Percentiles rank a stretch among this genome's conserved stretches.
These are phyloP conservation scores for Pulveroboletus ravenelii DNA, from an alignment of 768 basidiomycete genomes.

Conservation along the genomic window DNA sequence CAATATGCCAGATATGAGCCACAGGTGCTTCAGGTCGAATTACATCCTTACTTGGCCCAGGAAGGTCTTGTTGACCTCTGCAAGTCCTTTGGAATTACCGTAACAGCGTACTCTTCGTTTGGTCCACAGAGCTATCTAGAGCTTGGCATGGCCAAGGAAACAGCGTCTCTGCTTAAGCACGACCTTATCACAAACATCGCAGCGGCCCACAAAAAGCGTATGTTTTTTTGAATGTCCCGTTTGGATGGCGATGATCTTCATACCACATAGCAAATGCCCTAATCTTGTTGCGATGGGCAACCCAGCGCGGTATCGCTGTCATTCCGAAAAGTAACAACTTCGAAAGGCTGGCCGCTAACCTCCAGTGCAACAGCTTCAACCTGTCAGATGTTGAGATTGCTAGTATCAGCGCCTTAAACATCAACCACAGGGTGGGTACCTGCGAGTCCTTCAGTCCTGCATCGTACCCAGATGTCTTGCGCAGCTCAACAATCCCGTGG, in stretches of 20 bases:
- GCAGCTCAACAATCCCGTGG: slow-evolving; percentile 67
- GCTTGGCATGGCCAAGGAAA: slow-evolving; percentile 53
- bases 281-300: slow-evolving; percentile 75
- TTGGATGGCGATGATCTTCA: not conserved
- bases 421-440: slow-evolving; percentile 52
- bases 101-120: slow-evolving; percentile 56
- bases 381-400: slow-evolving; percentile 57
- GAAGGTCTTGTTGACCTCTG: slow-evolving; percentile 41
- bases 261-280: slow-evolving; percentile 43
- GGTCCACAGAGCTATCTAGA: slow-evolving; percentile 59
- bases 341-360: slow-evolving; percentile 39
- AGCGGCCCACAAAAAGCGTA: slow-evolving; percentile 49
- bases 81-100: slow-evolving; percentile 41
- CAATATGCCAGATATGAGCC: slow-evolving; percentile 69
- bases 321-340: slow-evolving; percentile 65
- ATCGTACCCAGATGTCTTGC: slow-evolving; percentile 4
- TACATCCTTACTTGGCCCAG: slow-evolving; percentile 54
- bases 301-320: slow-evolving; percentile 67
- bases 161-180: slow-evolving; percentile 51
- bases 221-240: not conserved
- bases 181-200: slow-evolving; percentile 43
- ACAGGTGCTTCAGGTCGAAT: slow-evolving; percentile 55
- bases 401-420: slow-evolving; percentile 55
- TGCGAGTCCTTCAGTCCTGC: not conserved
- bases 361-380: slow-evolving; percentile 43